These are phyloP conservation scores for Tirmania nivea DNA, from an alignment of 495 filamentous ascomycete species.

Conservation along the genomic window DNA sequence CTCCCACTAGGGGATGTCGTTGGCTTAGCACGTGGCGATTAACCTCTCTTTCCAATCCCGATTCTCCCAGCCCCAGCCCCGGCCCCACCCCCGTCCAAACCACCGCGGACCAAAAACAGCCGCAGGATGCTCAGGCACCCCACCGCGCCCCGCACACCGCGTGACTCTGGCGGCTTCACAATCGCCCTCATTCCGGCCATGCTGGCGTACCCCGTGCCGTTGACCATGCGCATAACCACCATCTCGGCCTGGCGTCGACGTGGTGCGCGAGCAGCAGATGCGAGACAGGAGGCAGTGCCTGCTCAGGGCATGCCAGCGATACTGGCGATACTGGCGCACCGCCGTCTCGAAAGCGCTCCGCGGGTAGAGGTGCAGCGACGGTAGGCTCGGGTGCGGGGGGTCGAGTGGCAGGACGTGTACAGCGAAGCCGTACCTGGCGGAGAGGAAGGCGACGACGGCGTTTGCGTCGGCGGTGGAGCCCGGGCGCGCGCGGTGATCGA, in stretches of 20 bases:
- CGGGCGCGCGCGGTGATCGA: constrained; percentile 54
- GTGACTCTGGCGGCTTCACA: constrained; percentile 59
- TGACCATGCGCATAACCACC: constrained; percentile 47
- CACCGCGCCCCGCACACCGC: constrained; percentile 46
- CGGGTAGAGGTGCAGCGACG: constrained; percentile 20
- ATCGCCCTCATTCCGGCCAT: constrained; percentile 44
- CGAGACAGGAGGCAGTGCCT: constrained; percentile 29
- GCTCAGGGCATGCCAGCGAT: constrained; percentile 53
- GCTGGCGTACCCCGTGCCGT: constrained; percentile 38
- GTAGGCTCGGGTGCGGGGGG: constrained; percentile 9
- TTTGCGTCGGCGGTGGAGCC: constrained; percentile 48
- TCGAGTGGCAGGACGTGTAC: constrained; percentile 17
- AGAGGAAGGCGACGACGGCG: constrained; percentile 34
- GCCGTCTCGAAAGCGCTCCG: constrained; percentile 43
- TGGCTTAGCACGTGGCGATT: constrained; percentile 45
- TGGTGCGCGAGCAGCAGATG: constrained; percentile 59
- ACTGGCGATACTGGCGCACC: constrained; percentile 43
- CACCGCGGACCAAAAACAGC: too few relatives aligned
- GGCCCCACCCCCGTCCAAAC: too few relatives aligned
- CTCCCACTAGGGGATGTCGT: constrained; percentile 50
- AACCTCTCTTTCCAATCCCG: constrained; percentile 33
- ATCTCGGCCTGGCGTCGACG: constrained; percentile 68
- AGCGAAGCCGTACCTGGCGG: constrained; percentile 4
- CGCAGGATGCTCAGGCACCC: constrained; percentile 10
- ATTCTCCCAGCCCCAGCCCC: too few relatives aligned